Base-by-base conservation (phyloP, 371 early-diverging fungal species). In the Rhizomucor pusillus region DNA sequence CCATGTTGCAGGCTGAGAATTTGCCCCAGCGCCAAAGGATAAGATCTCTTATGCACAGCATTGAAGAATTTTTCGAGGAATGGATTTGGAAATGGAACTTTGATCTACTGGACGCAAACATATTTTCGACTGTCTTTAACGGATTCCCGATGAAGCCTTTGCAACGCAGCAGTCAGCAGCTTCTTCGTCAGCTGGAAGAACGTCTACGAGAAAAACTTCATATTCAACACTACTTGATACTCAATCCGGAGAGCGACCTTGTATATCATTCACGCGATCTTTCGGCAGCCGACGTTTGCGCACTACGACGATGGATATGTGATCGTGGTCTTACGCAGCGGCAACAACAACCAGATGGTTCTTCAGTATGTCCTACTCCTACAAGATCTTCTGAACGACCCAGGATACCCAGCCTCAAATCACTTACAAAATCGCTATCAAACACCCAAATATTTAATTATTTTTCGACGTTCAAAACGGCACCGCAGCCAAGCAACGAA, bases 11-110 rank as follows among this genome's bases (percentile, higher is more conserved):
- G 54, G 62, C 47, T n/a, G 53, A 58, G 3, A 50, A 41, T 58
- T 59, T 37, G 56, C 65, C 67, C 44, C 73, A 34, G 3, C 65
- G 77, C 36, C 73, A 75, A 35, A 37, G 75, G 11, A 70, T 71
- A 36, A 57, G 74, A 12, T 59, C 70, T 10, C 54, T 84, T 20
- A 73, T 71, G 67, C 67, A 75, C 41, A 57, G 56, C 12, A 73
- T 78, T 44, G 84, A 84, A 57, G 84, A 84, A 60, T 86, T 86
- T 50, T 86, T 82, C 52, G 79, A 79, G 4, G 73, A 79, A 13
- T 84, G 84, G 86, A 82, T 86, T 29, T 77, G 79, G 67, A 64
- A 78, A 43, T 84, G 83, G 86, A 80, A 86, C 54, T 82, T 84
- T 62, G 82, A 82, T 65, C 70, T 70, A n/a, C 43, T 65, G 34